Evolutionary conservation across 768 basidiomycete species (phyloP).

Genomic region (Hypsizygus marmoreus): DNA sequence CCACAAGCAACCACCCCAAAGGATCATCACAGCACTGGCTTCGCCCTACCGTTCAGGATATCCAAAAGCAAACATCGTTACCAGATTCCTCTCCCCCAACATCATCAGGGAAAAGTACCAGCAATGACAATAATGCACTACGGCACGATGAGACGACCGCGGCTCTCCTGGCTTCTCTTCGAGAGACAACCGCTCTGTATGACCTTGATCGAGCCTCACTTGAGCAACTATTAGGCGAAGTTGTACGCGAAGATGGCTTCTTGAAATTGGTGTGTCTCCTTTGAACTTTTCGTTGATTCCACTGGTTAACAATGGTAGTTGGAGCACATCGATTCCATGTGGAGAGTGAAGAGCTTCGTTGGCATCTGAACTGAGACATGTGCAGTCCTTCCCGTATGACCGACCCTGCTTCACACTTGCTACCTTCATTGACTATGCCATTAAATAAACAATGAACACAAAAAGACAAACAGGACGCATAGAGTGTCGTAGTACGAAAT

Average conservation of each 20-base stretch:
- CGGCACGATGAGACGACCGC: constrained; percentile 5
- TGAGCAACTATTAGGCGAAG: constrained; percentile 57
- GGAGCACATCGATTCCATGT: constrained; percentile 53
- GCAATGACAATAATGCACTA: constrained; percentile 1
- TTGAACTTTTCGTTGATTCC: not conserved
- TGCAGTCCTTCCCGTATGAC: not conserved
- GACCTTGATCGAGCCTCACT: constrained; percentile 51
- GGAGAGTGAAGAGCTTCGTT: constrained; percentile 46
- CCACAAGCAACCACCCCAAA: not conserved
- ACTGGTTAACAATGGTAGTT: constrained; percentile 37
- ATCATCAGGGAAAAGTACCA: constrained; percentile 9
- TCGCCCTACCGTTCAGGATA: constrained; percentile 1
- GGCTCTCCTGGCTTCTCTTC: constrained; percentile 40
- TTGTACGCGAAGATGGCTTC: constrained; percentile 79
- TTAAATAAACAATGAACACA: too few species aligned
- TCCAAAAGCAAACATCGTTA: constrained; percentile 11
- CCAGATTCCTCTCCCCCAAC: constrained; percentile 15
- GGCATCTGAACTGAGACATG: constrained; percentile 14
- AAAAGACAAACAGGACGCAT: not conserved
- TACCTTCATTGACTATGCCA: too few species aligned
- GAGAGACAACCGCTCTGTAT: constrained; percentile 51
- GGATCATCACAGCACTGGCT: too few species aligned
- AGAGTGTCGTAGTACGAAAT: too few species aligned
- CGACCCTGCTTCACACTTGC: not conserved
- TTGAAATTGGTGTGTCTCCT: constrained; percentile 59